Evolutionary conservation across 306 rosid species (phyloP).

Genomic region (Inga laurina): DNA sequence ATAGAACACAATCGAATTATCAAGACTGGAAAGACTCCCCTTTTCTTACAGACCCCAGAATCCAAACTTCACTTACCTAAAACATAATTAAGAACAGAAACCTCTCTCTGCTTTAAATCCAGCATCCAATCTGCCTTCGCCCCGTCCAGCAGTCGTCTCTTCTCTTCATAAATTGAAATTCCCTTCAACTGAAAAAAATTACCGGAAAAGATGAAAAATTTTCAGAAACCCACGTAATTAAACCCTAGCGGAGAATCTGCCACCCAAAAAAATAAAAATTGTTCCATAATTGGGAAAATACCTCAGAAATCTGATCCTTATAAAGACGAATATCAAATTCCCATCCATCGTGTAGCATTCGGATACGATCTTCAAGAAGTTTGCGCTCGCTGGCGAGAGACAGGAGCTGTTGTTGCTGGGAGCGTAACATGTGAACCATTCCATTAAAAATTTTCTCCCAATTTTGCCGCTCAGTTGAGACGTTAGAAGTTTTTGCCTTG

Average conservation of each 20-base stretch:
- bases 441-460: slow-evolving; percentile 63
- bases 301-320: slow-evolving; percentile 55
- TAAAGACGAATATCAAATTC: slow-evolving; percentile 47
- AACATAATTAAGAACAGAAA: slow-evolving; percentile 38
- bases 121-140: slow-evolving; percentile 50
- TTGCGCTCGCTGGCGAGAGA: slow-evolving; percentile 52
- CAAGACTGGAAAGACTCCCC: slow-evolving; percentile 9
- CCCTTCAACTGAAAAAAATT: slow-evolving; percentile 51
- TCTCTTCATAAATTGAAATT: slow-evolving; percentile 47
- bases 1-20: background rate
- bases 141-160: slow-evolving; percentile 44
- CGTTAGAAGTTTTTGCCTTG: slow-evolving; percentile 19
- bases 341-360: slow-evolving; percentile 66
- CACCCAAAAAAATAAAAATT: background rate
- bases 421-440: slow-evolving; percentile 53
- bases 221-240: background rate
- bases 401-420: slow-evolving; percentile 69
- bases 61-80: slow-evolving; percentile 53
- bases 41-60: slow-evolving; percentile 9
- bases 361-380: slow-evolving; percentile 55
- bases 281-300: background rate
- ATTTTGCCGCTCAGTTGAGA: slow-evolving; percentile 39
- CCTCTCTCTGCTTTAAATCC: slow-evolving; percentile 60
- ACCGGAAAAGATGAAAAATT: background rate
- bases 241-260: slow-evolving; percentile 38